These are phyloP conservation scores for Vaccinium myrtillus DNA, from an alignment of 148 eudicot genomes.

Conservation along the genomic window DNA sequence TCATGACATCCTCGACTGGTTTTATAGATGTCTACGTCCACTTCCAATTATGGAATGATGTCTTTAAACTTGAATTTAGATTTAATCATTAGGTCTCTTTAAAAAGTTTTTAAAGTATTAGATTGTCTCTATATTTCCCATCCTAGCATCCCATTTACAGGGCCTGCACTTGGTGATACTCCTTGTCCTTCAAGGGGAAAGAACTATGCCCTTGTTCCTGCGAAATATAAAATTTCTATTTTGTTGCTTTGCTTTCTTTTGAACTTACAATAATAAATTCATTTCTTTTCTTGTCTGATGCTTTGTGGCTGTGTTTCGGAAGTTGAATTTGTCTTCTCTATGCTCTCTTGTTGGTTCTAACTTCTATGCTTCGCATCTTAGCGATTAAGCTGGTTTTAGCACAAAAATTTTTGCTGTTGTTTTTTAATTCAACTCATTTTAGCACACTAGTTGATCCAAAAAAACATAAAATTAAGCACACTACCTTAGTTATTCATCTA, in stretches of 20 bases:
- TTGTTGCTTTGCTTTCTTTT: not conserved
- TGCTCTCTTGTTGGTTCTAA: not conserved
- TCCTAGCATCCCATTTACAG: not conserved
- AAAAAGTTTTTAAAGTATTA: not conserved
- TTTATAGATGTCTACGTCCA: not conserved
- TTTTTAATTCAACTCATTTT: not conserved
- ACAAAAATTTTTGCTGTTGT: not conserved
- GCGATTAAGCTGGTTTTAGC: not conserved
- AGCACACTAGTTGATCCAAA: too few relatives aligned
- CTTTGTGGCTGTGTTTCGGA: not conserved
- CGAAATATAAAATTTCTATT: not conserved
- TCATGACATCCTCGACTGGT: not conserved
- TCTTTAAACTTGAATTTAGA: not conserved
- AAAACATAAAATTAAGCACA: not conserved
- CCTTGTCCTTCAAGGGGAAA: not conserved
- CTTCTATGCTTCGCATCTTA: not conserved
- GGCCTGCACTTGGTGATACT: not conserved
- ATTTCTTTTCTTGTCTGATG: not conserved
- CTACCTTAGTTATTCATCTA: not conserved
- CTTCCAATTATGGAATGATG: not conserved
- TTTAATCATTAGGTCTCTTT: not conserved
- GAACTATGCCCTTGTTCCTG: not conserved
- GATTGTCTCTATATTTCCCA: not conserved
- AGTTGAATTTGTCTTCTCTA: not conserved
- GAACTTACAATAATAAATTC: not conserved